These are phyloP conservation scores for Dillenia suffruticosa DNA, from an alignment of 164 flowering plant genomes.

Conservation along the genomic window DNA sequence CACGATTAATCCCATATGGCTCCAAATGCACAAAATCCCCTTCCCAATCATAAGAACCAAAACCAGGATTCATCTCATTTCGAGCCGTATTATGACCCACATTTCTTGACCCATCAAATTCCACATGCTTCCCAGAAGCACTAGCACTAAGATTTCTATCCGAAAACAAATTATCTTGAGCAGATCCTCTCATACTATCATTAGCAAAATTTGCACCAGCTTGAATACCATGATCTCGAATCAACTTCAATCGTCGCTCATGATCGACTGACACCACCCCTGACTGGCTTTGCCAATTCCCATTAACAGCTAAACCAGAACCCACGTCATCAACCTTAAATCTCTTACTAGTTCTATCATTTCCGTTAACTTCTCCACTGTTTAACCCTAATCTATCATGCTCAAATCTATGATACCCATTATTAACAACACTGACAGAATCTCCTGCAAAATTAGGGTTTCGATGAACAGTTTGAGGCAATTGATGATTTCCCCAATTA, in stretches of 20 bases:
- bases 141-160: background rate
- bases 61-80: slow-evolving; percentile 5
- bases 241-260: slow-evolving; percentile 68
- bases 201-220: background rate
- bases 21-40: slow-evolving; percentile 7
- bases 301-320: slow-evolving; percentile 5
- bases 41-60: slow-evolving; percentile 11
- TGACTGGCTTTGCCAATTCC: background rate
- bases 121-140: slow-evolving; percentile 2
- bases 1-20: background rate
- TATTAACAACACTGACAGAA: slow-evolving; percentile 5
- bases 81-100: background rate
- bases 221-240: slow-evolving; percentile 62
- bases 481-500: background rate
- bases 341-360: slow-evolving; percentile 51
- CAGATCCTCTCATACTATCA: background rate
- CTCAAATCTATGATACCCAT: slow-evolving; percentile 7
- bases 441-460: slow-evolving; percentile 25
- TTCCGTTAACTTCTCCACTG: slow-evolving; percentile 17
- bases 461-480: slow-evolving; percentile 14
- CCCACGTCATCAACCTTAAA: slow-evolving; percentile 40
- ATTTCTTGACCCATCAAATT: slow-evolving; percentile 9
- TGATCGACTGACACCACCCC: slow-evolving; percentile 26
- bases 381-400: slow-evolving; percentile 12
- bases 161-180: slow-evolving; percentile 1